Conservation (phyloP, 805 yeast genomes). For the Candida pini region DNA sequence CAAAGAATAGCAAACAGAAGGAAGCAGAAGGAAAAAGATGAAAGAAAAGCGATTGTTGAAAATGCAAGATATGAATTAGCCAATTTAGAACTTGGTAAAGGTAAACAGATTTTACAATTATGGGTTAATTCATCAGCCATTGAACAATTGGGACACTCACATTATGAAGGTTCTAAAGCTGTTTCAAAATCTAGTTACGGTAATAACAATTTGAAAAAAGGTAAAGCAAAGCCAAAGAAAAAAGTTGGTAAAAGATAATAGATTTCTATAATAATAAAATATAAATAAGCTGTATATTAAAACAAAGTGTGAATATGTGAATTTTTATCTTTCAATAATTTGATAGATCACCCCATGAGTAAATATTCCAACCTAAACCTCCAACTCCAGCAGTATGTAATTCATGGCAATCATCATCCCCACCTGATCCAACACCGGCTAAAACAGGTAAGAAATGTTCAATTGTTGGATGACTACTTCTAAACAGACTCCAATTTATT, state of each 20-base stretch:
- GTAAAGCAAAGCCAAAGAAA: too few relatives aligned
- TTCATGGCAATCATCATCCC: slow-evolving; percentile 37
- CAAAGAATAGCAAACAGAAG: slow-evolving; percentile 30
- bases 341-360: slow-evolving; percentile 35
- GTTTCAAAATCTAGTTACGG: slow-evolving; percentile 11
- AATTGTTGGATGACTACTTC: slow-evolving; percentile 64
- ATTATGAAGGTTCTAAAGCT: slow-evolving; percentile 45
- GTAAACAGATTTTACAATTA: slow-evolving; percentile 41
- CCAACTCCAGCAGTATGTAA: slow-evolving; percentile 38
- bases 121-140: slow-evolving; percentile 61
- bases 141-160: slow-evolving; percentile 43
- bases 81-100: slow-evolving; percentile 34
- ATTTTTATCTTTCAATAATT: too few relatives aligned
- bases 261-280: too few relatives aligned
- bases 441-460: slow-evolving; percentile 70
- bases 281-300: too few relatives aligned
- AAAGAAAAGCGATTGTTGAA: slow-evolving; percentile 22
- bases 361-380: slow-evolving; percentile 69
- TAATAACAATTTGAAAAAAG: too few relatives aligned
- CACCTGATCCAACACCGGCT: slow-evolving; percentile 54
- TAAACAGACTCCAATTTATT: slow-evolving; percentile 21
- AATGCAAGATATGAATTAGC: slow-evolving; percentile 26
- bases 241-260: too few relatives aligned
- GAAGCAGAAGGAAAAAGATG: slow-evolving; percentile 27
- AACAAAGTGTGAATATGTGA: too few relatives aligned